Conservation (phyloP, 352 stramenopile species). For the Globisporangium ultimum region DNA sequence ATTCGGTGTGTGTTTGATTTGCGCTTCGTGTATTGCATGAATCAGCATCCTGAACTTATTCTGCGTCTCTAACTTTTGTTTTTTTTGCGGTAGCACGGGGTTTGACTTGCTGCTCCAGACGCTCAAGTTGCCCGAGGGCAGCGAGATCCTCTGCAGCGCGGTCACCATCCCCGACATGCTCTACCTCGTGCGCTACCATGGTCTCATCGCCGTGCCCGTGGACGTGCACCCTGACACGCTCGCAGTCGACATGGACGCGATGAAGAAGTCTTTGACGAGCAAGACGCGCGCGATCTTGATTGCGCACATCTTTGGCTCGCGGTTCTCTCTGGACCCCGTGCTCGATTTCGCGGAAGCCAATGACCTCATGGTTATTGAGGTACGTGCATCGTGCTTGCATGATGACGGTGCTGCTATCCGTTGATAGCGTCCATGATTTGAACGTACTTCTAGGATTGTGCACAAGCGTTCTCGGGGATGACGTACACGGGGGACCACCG, state of each 20-base stretch:
- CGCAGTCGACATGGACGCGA: constrained; percentile 40
- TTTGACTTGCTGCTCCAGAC: constrained; percentile 82
- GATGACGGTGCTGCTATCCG: too few species aligned
- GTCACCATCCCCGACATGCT: constrained; percentile 88
- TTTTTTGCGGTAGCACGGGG: constrained; percentile 41
- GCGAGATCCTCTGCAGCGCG: constrained; percentile 74
- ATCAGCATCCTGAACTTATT: too few species aligned
- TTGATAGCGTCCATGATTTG: neutral
- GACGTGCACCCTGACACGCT: constrained; percentile 69
- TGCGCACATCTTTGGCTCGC: constrained; percentile 79
- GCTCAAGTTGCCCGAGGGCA: constrained; percentile 59
- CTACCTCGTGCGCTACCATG: constrained; percentile 71
- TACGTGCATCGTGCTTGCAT: neutral
- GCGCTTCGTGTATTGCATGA: neutral
- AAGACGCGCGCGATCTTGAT: constrained; percentile 70
- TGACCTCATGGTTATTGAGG: constrained; percentile 63
- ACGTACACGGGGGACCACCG: constrained; percentile 59
- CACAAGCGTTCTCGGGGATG: constrained; percentile 65
- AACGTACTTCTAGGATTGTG: constrained; percentile 43
- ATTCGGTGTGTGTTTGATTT: constrained; percentile 48
- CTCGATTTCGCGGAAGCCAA: constrained; percentile 48
- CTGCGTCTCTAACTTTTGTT: too few species aligned
- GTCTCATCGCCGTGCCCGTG: constrained; percentile 66
- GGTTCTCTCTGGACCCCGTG: constrained; percentile 47
- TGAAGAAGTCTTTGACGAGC: constrained; percentile 48